Percentiles rank a stretch among this genome's conserved stretches.
These are phyloP conservation scores for Eimeria maxima DNA, from an alignment of 169 alveolate species.

Conservation along the genomic window DNA sequence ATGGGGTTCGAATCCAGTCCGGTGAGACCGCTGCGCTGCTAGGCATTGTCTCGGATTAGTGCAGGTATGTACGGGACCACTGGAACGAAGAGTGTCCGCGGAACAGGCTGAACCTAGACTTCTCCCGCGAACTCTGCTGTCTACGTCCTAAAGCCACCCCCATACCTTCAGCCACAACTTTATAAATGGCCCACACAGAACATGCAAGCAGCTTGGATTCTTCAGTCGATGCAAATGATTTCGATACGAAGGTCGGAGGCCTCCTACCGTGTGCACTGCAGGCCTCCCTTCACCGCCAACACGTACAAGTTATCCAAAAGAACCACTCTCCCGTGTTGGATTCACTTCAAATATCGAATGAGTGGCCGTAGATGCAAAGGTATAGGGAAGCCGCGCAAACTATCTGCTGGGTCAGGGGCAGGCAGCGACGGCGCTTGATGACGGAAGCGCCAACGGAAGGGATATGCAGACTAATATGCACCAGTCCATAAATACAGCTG, in stretches of 20 bases:
- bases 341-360: background rate
- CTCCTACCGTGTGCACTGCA: background rate
- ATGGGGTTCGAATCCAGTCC: conserved; percentile 11
- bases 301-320: background rate
- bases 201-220: background rate
- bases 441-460: background rate
- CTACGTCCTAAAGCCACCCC: background rate
- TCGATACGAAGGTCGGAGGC: background rate
- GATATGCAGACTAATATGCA: background rate
- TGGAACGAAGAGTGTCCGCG: background rate
- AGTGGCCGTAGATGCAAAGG: background rate
- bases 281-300: background rate
- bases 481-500: background rate
- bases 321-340: background rate
- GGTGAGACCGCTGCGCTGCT: background rate
- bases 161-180: background rate
- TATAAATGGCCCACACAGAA: background rate
- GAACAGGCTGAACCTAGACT: background rate
- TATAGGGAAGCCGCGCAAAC: background rate
- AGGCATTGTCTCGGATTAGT: background rate
- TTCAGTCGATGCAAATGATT: background rate
- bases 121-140: background rate
- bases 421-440: conserved; percentile 25
- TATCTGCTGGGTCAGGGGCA: background rate
- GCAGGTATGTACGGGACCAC: background rate